Percentiles rank a stretch among this genome's conserved stretches.
These are phyloP conservation scores for Cephalotrichum gorgonifer DNA, from an alignment of 2,329 filamentous ascomycete species.

Conservation along the genomic window DNA sequence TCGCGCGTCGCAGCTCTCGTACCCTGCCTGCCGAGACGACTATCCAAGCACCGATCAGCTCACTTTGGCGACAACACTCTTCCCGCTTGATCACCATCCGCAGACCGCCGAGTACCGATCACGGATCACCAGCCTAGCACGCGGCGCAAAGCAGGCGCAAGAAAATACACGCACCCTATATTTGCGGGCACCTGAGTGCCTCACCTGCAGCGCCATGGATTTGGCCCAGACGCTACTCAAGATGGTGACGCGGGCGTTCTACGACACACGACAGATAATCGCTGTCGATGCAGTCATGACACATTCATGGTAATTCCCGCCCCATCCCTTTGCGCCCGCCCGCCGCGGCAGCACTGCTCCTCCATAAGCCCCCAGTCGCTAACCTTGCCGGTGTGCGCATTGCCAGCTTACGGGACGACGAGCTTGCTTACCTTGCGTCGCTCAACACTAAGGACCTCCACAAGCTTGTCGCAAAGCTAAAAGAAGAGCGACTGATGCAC, in stretches of 20 bases:
- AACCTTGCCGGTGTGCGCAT: slow-evolving; percentile 60
- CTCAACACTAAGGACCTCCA: slow-evolving; percentile 89
- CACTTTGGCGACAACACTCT: too few relatives aligned
- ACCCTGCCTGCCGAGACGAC: too few relatives aligned
- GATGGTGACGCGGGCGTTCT: slow-evolving; percentile 78
- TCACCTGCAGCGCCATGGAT: slow-evolving; percentile 28
- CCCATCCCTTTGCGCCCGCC: slow-evolving; percentile 42
- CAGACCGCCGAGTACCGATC: not conserved
- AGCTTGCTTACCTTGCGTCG: slow-evolving; percentile 75
- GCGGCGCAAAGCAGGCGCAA: not conserved
- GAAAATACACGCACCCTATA: not conserved
- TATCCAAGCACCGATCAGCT: too few relatives aligned
- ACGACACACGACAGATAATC: slow-evolving; percentile 73
- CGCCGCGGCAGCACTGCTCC: not conserved
- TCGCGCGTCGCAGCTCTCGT: too few relatives aligned
- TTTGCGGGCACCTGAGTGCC: too few relatives aligned
- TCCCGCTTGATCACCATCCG: too few relatives aligned
- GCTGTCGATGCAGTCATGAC: slow-evolving; percentile 79
- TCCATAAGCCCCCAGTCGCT: slow-evolving; percentile 31
- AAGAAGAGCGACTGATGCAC: slow-evolving; percentile 63
- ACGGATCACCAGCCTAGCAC: not conserved
- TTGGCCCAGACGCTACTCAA: slow-evolving; percentile 69
- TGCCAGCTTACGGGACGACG: slow-evolving; percentile 76
- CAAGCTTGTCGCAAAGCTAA: slow-evolving; percentile 75
- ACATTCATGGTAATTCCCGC: slow-evolving; percentile 67